A percentile compares a stretch with the other conserved stretches of the same genome.
phyloP scores from a whole-genome alignment of 2,329 filamentous ascomycete species.

The Biscogniauxia sp. region DNA sequence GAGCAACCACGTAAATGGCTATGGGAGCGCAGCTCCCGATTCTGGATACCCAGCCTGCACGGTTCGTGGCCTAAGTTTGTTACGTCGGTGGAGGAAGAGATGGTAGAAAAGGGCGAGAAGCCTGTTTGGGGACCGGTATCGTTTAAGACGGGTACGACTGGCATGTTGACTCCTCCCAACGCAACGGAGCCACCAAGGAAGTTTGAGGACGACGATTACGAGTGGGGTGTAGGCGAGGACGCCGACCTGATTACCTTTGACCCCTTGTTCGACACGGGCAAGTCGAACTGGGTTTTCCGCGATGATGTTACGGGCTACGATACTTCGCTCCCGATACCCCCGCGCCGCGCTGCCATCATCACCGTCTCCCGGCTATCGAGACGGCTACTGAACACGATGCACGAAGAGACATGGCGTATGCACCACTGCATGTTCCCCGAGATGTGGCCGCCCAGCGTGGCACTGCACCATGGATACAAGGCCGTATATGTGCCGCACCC shows the following conservation, averaged over 20 bases:
- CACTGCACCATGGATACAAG: constrained; percentile 73
- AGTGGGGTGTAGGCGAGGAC: constrained; percentile 56
- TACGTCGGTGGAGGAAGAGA: constrained; percentile 53
- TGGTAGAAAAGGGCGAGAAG: constrained; percentile 31
- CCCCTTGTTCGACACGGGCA: constrained; percentile 56
- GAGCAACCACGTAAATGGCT: constrained; percentile 58
- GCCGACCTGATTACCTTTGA: constrained; percentile 61
- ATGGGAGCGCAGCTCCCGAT: constrained; percentile 61
- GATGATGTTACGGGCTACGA: constrained; percentile 58
- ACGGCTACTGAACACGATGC: constrained; percentile 55
- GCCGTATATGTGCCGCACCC: constrained; percentile 79
- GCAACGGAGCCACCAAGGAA: constrained; percentile 58
- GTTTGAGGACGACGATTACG: constrained; percentile 64
- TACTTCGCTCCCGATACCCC: constrained; percentile 45
- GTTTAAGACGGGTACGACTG: constrained; percentile 36
- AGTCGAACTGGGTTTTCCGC: constrained; percentile 56
- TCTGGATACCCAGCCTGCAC: constrained; percentile 58
- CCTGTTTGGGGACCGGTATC: constrained; percentile 61
- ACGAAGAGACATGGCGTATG: constrained; percentile 49
- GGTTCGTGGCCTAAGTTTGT: constrained; percentile 57
- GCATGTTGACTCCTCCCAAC: constrained; percentile 54
- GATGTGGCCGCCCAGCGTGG: constrained; percentile 57
- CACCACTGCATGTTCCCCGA: constrained; percentile 59
- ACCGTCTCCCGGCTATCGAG: constrained; percentile 52
- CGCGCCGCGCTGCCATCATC: constrained; percentile 57